Conservation (phyloP, 2,329 filamentous ascomycete genomes). For the Stylonectria norvegica region DNA sequence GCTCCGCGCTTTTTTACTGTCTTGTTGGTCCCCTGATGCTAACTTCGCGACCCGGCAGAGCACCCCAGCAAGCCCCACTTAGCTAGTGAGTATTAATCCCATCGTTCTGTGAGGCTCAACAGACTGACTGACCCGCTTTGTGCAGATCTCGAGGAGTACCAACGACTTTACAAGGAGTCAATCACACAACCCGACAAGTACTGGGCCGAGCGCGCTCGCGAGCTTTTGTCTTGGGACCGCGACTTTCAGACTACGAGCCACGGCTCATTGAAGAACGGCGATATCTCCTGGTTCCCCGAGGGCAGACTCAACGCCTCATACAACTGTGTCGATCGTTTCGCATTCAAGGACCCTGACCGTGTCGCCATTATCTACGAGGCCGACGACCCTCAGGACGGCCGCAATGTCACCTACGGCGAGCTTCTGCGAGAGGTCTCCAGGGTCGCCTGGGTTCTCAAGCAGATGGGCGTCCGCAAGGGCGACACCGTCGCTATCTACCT, state of each 20-base stretch:
- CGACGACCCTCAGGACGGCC: slow-evolving; percentile 82
- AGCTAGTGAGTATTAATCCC: slow-evolving; percentile 47
- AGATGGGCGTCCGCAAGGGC: slow-evolving; percentile 95
- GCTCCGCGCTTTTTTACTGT: slow-evolving; percentile 4
- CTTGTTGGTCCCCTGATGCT: slow-evolving; percentile 24
- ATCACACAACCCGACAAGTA: slow-evolving; percentile 87
- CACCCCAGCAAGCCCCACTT: slow-evolving; percentile 69
- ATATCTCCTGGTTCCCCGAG: slow-evolving; percentile 93
- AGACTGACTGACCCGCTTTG: slow-evolving; percentile 17
- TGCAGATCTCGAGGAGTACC: slow-evolving; percentile 62
- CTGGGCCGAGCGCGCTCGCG: slow-evolving; percentile 82
- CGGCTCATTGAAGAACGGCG: slow-evolving; percentile 73
- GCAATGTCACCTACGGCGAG: slow-evolving; percentile 88
- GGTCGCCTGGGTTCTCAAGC: slow-evolving; percentile 82
- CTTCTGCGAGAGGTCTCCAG: slow-evolving; percentile 88
- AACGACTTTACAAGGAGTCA: slow-evolving; percentile 72
- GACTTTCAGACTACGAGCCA: slow-evolving; percentile 88
- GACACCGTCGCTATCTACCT: slow-evolving; percentile 97
- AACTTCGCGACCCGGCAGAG: slow-evolving; percentile 48
- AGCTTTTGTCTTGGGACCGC: slow-evolving; percentile 83
- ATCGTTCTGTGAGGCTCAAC: slow-evolving; percentile 25
- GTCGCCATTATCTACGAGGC: slow-evolving; percentile 98
- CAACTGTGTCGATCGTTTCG: slow-evolving; percentile 96
- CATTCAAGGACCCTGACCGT: slow-evolving; percentile 88
- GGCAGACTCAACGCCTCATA: slow-evolving; percentile 92